Conservation (phyloP, 2,329 filamentous ascomycete genomes). For the Fusarium scirpi region DNA sequence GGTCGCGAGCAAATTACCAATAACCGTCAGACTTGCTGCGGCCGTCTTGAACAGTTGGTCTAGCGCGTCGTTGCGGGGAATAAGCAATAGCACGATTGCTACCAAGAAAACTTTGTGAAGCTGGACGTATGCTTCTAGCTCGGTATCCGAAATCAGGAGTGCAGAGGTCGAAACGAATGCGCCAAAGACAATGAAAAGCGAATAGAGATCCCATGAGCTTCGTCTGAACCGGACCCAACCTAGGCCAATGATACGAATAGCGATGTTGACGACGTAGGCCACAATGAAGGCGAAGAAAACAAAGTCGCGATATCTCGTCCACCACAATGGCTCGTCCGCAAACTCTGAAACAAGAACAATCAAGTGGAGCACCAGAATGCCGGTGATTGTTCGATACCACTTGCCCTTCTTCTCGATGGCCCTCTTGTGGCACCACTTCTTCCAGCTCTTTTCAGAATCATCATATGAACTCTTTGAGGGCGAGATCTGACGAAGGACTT, state of each 20-base stretch:
- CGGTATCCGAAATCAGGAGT: conserved; percentile 73
- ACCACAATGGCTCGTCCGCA: conserved; percentile 77
- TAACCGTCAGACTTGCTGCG: conserved; percentile 89
- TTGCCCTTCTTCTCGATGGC: conserved; percentile 93
- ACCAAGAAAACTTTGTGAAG: conserved; percentile 96
- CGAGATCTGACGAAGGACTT: conserved; percentile 90
- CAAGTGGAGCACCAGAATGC: conserved; percentile 83
- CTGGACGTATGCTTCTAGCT: conserved; percentile 75
- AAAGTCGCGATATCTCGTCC: conserved; percentile 77
- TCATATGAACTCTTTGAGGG: conserved; percentile 92
- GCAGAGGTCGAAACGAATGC: conserved; percentile 84
- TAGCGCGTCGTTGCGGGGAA: conserved; percentile 94
- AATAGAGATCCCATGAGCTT: conserved; percentile 96
- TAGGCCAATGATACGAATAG: conserved; percentile 86
- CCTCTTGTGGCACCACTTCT: conserved; percentile 93
- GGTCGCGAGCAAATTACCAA: conserved; percentile 91
- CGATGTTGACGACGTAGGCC: conserved; percentile 84
- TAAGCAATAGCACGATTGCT: conserved; percentile 87
- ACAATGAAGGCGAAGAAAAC: conserved; percentile 86
- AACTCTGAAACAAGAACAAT: conserved; percentile 87
- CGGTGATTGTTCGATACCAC: conserved; percentile 88
- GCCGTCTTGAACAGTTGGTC: conserved; percentile 99
- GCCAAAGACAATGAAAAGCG: conserved; percentile 81
- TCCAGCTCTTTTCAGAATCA: conserved; percentile 81
- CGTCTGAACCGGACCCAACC: conserved; percentile 92